phyloP scores from a whole-genome alignment of 345 rosid genomes.

The Eucalyptus grandis region DNA sequence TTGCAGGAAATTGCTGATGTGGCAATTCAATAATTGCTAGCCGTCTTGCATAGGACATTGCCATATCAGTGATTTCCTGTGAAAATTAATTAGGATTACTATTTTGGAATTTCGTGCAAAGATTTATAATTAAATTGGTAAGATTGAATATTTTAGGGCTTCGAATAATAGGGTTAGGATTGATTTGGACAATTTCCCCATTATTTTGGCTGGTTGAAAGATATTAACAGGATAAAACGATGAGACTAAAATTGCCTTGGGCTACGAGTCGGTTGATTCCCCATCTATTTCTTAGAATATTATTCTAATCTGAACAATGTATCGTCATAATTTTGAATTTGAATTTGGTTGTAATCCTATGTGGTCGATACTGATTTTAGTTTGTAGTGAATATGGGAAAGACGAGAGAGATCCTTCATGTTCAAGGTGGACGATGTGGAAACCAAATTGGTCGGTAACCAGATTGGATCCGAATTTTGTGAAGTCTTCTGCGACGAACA shows the following conservation, averaged over 20 bases:
- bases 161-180: rapidly evolving
- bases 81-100: not conserved
- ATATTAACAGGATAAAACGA: not conserved
- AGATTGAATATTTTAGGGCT: not conserved
- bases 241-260: not conserved
- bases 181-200: not conserved
- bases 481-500: constrained; percentile 16
- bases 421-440: constrained; percentile 22
- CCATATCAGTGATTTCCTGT: rapidly evolving
- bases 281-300: not conserved
- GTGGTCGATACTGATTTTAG: not conserved
- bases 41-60: rapidly evolving
- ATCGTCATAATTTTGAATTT: not conserved
- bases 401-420: constrained; percentile 26
- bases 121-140: rapidly evolving
- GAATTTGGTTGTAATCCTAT: not conserved
- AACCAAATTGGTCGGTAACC: constrained; percentile 10
- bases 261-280: rapidly evolving
- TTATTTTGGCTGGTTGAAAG: not conserved
- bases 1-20: rapidly evolving
- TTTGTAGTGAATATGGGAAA: not conserved
- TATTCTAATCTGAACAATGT: not conserved
- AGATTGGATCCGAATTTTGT: constrained; percentile 27
- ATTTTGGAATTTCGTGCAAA: rapidly evolving
- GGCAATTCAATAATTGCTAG: rapidly evolving